Base-by-base conservation (phyloP, 108 stramenopile genomes). In the Aureococcus anophagefferens region DNA sequence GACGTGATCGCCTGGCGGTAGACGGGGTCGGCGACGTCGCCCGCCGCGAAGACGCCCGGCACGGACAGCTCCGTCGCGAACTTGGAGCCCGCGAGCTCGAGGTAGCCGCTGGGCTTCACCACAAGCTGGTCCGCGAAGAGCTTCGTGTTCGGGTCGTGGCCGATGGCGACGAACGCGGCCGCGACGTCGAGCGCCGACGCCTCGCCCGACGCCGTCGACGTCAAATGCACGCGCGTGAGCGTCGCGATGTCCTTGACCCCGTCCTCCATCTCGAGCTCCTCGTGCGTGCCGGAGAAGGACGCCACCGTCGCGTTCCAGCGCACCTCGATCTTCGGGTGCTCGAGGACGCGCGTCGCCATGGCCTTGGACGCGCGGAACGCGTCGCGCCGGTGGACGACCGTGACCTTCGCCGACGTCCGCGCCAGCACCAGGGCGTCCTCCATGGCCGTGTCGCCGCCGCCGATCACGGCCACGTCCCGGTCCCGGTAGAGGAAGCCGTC, bases 361-460 rank as follows among this genome's bases (percentile, higher is more conserved):
- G 94, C 83, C 79, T 89, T 91, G 64, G 89, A 89, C 32, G 96
- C 92, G 35, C 96, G 81, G 70, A 97, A 95, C 28, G 80, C 74
- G 73, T 95, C 94, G 62, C 96, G 71, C 62, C 96, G 89, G 80
- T 95, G 94, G 64, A 97, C 75, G 35, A 97, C 45, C 31, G 93
- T 95, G 65, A 97, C 96, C 66, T 77, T 79, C 67, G 82, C 65
- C 4, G 78, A 83, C 21, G 90, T 93, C 31, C 91, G 75, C 0
- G 94, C 91, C 78, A 97, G 79, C 30, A 93, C 91, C 28, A 97
- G 79, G 0, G 94, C 94, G 84, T 95, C 94, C 79, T 95, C 94
- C 92, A 95, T 94, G 71, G 96, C 96, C 28, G 93, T 79, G 79
- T 97, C 96, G 64, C 96, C 96, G 25, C 96, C 96, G 30, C 96